A percentile compares a stretch with the other conserved stretches of the same genome.
Evolutionary conservation across 2,329 filamentous ascomycete species (phyloP).

Genomic region (Fusarium keratoplasticum): DNA sequence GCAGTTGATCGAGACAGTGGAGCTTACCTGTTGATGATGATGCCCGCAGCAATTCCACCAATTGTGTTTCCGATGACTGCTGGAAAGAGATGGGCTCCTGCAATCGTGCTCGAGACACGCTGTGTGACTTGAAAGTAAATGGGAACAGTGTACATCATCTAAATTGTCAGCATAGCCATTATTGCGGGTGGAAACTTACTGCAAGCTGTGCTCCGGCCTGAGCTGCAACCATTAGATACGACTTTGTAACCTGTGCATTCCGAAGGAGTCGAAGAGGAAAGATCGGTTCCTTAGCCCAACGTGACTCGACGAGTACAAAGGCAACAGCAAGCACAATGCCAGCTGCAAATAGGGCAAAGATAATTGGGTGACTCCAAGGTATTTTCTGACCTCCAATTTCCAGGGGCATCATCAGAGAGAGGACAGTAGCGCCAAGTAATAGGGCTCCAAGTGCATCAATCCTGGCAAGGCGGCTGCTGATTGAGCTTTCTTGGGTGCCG

Average conservation of each 20-base stretch:
- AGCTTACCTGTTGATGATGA: constrained; percentile 61
- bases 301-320: constrained; percentile 59
- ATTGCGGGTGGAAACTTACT: neutral
- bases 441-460: constrained; percentile 67
- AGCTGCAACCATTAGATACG: constrained; percentile 64
- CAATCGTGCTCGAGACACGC: constrained; percentile 66
- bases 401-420: constrained; percentile 63
- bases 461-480: constrained; percentile 28
- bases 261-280: constrained; percentile 67
- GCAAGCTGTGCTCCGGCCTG: constrained; percentile 64
- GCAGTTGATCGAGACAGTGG: neutral
- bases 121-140: constrained; percentile 77
- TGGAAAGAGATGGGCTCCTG: constrained; percentile 72
- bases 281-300: constrained; percentile 64
- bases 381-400: constrained; percentile 65
- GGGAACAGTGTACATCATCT: constrained; percentile 71
- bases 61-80: constrained; percentile 75
- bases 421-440: constrained; percentile 65
- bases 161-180: neutral
- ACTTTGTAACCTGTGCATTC: constrained; percentile 63
- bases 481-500: constrained; percentile 11
- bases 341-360: constrained; percentile 52
- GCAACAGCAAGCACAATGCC: constrained; percentile 54
- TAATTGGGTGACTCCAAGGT: constrained; percentile 60
- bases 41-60: constrained; percentile 70